Conservation (phyloP, 2,329 filamentous ascomycete species). For the Neobulgaria alba region DNA sequence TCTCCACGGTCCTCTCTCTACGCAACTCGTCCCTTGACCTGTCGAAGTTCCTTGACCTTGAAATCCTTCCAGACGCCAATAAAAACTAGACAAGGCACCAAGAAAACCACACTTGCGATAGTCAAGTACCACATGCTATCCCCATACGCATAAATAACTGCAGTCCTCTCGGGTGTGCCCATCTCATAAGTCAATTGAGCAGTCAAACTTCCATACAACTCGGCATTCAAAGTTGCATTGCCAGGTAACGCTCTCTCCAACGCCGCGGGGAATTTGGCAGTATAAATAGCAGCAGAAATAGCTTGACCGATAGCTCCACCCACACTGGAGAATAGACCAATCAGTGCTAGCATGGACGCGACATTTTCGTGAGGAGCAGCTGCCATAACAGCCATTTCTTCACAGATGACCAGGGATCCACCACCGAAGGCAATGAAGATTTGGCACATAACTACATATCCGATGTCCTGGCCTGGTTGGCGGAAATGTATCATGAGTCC, state of each 20-base stretch:
- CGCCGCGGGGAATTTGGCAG: constrained; percentile 39
- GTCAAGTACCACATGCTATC: constrained; percentile 40
- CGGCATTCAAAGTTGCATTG: constrained; percentile 15
- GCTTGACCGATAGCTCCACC: constrained; percentile 52
- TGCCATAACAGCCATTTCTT: constrained; percentile 52
- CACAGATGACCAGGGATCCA: constrained; percentile 47
- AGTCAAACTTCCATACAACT: constrained; percentile 42
- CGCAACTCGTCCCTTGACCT: constrained; percentile 17
- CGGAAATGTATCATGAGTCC: constrained; percentile 52
- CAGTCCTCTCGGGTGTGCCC: constrained; percentile 42
- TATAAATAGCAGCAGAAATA: constrained; percentile 58
- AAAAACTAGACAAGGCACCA: constrained; percentile 34
- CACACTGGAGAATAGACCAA: constrained; percentile 51
- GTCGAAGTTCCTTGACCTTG: constrained; percentile 33
- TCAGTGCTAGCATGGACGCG: constrained; percentile 51
- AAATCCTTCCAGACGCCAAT: constrained; percentile 40
- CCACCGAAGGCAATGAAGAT: constrained; percentile 51
- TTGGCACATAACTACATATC: constrained; percentile 50
- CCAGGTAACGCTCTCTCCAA: constrained; percentile 36
- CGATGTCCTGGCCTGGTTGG: constrained; percentile 39
- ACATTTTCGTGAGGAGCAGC: constrained; percentile 53
- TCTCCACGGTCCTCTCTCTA: too few relatives aligned
- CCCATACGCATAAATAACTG: constrained; percentile 52
- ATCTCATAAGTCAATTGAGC: constrained; percentile 44
- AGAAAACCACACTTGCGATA: constrained; percentile 30